These are phyloP conservation scores for Blyttiomyces sp. DNA, from an alignment of 371 early-diverging fungal genomes.

Conservation along the genomic window DNA sequence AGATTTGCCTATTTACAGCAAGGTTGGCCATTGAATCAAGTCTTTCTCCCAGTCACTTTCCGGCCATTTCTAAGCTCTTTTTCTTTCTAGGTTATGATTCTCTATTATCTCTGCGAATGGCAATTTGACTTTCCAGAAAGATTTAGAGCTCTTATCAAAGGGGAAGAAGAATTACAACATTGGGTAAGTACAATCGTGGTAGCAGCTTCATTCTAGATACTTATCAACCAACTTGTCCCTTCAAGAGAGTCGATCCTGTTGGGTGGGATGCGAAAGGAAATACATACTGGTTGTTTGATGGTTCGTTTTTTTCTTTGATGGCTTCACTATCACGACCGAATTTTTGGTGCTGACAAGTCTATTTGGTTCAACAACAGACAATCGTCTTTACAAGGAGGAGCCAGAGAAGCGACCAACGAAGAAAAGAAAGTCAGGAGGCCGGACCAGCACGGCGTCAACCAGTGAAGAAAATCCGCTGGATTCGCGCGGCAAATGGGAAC, in stretches of 20 bases:
- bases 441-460: no score
- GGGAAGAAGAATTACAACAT: conserved; percentile 49
- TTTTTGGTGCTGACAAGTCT: no score
- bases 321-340: neutral
- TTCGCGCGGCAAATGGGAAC: conserved; percentile 11
- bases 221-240: no score
- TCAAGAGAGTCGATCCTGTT: conserved; percentile 73
- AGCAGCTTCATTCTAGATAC: no score
- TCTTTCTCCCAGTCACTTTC: no score
- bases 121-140: conserved; percentile 66
- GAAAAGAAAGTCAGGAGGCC: no score
- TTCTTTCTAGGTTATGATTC: neutral
- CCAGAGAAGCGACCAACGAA: no score
- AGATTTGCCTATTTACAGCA: neutral
- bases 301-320: conserved; percentile 28
- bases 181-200: no score
- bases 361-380: conserved; percentile 54
- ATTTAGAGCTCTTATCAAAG: conserved; percentile 54
- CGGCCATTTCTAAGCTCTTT: neutral
- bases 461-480: no score
- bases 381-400: conserved; percentile 66
- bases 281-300: conserved; percentile 77
- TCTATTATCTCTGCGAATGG: conserved; percentile 49
- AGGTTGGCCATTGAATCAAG: no score
- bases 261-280: conserved; percentile 65